Conservation (phyloP, 164 flowering plant genomes). For the Nymphaea thermarum region DNA sequence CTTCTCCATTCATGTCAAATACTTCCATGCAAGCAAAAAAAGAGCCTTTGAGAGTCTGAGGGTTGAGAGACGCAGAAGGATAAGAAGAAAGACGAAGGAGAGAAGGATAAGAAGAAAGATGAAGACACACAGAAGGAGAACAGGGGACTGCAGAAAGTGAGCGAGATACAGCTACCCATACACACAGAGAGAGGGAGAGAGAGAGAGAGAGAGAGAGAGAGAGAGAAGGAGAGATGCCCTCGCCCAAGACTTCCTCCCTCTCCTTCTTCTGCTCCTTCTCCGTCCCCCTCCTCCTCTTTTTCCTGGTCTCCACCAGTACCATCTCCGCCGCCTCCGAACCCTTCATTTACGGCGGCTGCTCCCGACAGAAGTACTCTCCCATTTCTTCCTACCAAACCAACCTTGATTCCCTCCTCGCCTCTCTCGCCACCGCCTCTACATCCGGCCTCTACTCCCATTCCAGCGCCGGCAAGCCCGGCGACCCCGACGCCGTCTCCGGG, state of each 20-base stretch:
- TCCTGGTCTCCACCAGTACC: slow-evolving; percentile 7
- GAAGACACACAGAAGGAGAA: too few relatives aligned
- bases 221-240: too few relatives aligned
- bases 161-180: neutral
- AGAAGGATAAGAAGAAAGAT: too few relatives aligned
- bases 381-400: slow-evolving; percentile 47
- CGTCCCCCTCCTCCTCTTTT: slow-evolving; percentile 12
- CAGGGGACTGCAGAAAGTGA: neutral
- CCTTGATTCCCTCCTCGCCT: slow-evolving; percentile 77
- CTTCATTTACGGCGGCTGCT: slow-evolving; percentile 76
- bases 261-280: slow-evolving; percentile 11
- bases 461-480: slow-evolving; percentile 68
- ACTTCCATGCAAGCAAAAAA: too few relatives aligned
- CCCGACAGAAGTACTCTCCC: slow-evolving; percentile 41
- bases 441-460: slow-evolving; percentile 4
- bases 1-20: neutral
- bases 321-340: slow-evolving; percentile 20
- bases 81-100: too few relatives aligned
- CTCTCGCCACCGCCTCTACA: slow-evolving; percentile 78
- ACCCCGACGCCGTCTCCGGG: slow-evolving; percentile 54
- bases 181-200: neutral
- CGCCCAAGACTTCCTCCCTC: neutral
- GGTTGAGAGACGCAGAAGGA: too few relatives aligned
- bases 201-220: too few relatives aligned
- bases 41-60: too few relatives aligned